Conservation (phyloP, 169 alveolate species). For the Theileria orientalis region DNA sequence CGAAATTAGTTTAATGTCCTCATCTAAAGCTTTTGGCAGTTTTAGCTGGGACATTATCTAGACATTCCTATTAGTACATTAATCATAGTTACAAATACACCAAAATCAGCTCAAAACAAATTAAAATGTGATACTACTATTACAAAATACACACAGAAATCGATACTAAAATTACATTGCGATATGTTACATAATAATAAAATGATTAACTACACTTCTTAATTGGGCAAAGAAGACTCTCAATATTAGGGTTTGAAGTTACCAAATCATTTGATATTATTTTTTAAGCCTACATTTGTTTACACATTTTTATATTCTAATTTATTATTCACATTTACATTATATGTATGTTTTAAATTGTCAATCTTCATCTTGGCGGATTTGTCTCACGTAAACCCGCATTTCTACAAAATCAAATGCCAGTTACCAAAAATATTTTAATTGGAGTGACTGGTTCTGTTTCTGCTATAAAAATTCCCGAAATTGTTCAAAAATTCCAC, state of each 20-base stretch:
- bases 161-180: neutral
- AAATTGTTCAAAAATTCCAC: constrained; percentile 61
- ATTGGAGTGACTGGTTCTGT: constrained; percentile 86
- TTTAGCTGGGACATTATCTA: constrained; percentile 9
- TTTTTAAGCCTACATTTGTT: neutral
- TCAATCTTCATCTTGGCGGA: neutral
- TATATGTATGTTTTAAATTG: neutral
- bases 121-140: neutral
- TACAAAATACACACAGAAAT: neutral
- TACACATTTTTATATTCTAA: constrained; percentile 1
- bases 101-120: no score
- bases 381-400: neutral
- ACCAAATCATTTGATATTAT: neutral
- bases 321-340: no score
- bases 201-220: neutral
- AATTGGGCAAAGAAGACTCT: no score
- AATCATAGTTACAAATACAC: no score
- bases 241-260: no score
- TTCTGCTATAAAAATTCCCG: constrained; percentile 84
- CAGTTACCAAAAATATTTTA: constrained; percentile 61
- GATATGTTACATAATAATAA: neutral
- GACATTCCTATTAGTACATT: neutral
- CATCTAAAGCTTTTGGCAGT: constrained; percentile 11
- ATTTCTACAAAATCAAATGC: constrained; percentile 1
- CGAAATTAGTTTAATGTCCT: constrained; percentile 20